These are phyloP conservation scores for Aspergillus proliferans DNA, from an alignment of 2,329 filamentous ascomycete genomes.

Conservation along the genomic window DNA sequence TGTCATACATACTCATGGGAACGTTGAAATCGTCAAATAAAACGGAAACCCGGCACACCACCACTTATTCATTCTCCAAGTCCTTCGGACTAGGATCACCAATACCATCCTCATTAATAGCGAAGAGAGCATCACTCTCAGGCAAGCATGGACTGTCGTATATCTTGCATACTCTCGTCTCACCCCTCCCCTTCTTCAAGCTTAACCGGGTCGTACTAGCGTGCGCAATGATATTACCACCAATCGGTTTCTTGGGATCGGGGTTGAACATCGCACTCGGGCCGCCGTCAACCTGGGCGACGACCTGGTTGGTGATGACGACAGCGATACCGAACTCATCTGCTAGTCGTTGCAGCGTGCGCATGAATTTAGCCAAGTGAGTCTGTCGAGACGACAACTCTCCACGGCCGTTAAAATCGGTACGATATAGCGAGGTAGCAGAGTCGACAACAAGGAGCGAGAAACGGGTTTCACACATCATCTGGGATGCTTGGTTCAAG, in stretches of 20 bases:
- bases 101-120: slow-evolving; percentile 95
- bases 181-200: slow-evolving; percentile 87
- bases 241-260: slow-evolving; percentile 97
- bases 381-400: slow-evolving; percentile 86
- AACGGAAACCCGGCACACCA: too few species aligned
- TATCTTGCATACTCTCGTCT: slow-evolving; percentile 97
- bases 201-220: slow-evolving; percentile 92
- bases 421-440: slow-evolving; percentile 89
- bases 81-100: slow-evolving; percentile 95
- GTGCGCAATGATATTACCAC: slow-evolving; percentile 97
- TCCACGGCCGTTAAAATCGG: slow-evolving; percentile 93
- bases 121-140: slow-evolving; percentile 93
- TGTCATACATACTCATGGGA: too few species aligned
- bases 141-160: slow-evolving; percentile 97
- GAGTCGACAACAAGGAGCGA: slow-evolving; percentile 94
- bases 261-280: slow-evolving; percentile 98
- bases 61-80: slow-evolving; percentile 66
- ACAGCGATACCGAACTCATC: slow-evolving; percentile 92
- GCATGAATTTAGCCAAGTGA: slow-evolving; percentile 46
- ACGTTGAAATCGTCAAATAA: too few species aligned
- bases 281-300: slow-evolving; percentile 94
- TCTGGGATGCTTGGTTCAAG: slow-evolving; percentile 87
- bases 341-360: slow-evolving; percentile 46
- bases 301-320: slow-evolving; percentile 97
- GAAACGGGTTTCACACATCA: slow-evolving; percentile 99